phyloP scores from a whole-genome alignment of 1,139 yeast species.

The Casaregolazyma lundiana region DNA sequence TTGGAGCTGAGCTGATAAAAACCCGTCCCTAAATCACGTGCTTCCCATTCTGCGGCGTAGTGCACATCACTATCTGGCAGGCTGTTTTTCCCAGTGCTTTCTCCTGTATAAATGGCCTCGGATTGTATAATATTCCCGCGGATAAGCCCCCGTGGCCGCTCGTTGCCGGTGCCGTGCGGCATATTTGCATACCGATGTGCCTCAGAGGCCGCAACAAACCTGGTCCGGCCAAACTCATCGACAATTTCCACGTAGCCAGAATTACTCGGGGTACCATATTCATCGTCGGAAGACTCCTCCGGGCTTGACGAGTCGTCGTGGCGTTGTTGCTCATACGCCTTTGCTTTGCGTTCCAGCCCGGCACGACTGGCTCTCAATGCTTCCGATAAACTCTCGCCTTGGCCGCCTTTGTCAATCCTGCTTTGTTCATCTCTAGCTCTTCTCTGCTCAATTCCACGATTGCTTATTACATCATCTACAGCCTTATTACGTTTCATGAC shows the following conservation, averaged over 20 bases:
- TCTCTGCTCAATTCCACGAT: slow-evolving; percentile 10
- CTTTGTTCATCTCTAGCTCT: neutral
- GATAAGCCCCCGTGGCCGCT: slow-evolving; percentile 19
- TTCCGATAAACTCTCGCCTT: neutral
- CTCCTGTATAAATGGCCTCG: slow-evolving; percentile 23
- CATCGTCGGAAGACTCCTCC: neutral
- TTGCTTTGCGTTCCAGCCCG: slow-evolving; percentile 1
- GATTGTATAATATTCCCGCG: slow-evolving; percentile 30
- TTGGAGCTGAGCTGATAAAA: slow-evolving; percentile 30
- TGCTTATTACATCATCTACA: slow-evolving; percentile 4
- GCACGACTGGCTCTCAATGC: neutral
- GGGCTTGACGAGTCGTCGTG: neutral
- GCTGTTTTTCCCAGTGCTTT: neutral
- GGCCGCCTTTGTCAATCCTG: neutral
- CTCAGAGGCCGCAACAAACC: slow-evolving; percentile 19
- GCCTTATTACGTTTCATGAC: neutral
- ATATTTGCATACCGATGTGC: slow-evolving; percentile 1
- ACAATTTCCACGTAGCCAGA: slow-evolving; percentile 26
- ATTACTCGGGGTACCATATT: slow-evolving; percentile 7
- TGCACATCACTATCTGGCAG: slow-evolving; percentile 20
- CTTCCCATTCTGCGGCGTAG: slow-evolving; percentile 30
- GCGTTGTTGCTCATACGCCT: neutral
- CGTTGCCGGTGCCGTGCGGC: slow-evolving; percentile 9
- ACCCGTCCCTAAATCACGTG: slow-evolving; percentile 32
- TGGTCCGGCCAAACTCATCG: slow-evolving; percentile 34